Evolutionary conservation across 805 yeast genomes (phyloP), one percentile per base, ranked within the genome.

Genomic region (Metschnikowia corniflorae): DNA sequence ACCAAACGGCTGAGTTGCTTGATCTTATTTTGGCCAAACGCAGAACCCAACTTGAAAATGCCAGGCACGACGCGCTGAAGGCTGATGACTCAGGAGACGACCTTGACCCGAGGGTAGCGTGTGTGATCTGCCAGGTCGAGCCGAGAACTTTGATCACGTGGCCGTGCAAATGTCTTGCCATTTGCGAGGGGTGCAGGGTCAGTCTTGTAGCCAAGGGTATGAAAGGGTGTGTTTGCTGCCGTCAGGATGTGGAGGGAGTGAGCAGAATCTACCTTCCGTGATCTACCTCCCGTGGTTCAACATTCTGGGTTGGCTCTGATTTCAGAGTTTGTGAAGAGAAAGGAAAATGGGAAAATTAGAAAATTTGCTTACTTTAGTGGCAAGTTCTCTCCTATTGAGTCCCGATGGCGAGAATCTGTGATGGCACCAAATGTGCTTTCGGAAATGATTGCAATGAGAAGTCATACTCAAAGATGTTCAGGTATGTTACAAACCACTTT

Each of bases 161-260:
- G 97, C 97, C 97, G 0, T 89, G 97, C 55, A 76, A 78, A 49
- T 89, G 97, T 58, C 76, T 89, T 38, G 88, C 95, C 0, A 68
- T 89, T 5, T 89, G 97, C 58, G 96, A 88, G 46, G 72, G 75
- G 17, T 89, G 97, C 54, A 71, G 97, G 13, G 65, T 80, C 8
- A 75, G 83, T 13, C 67, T 89, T 35, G 86, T 86, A 6, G 63
- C 80, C 22, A 73, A 88, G 42, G 83, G 84, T 9, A 81, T 82
- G 53, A 76, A 74, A 39, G 82, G 81, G 1, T 89, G 97, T 59
- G 91, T 88, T 0, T 84, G 95, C 52, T 89, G 97, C 53, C 73
- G 95, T 22, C 64, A 79, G 20, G 71, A 72, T 18, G 95, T 89
- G 3, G 79, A 79, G 35, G 82, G 83, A 2, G 82, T 73, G 32